phyloP scores from a whole-genome alignment of 2,329 filamentous ascomycete genomes.

The Calycina herbarum region DNA sequence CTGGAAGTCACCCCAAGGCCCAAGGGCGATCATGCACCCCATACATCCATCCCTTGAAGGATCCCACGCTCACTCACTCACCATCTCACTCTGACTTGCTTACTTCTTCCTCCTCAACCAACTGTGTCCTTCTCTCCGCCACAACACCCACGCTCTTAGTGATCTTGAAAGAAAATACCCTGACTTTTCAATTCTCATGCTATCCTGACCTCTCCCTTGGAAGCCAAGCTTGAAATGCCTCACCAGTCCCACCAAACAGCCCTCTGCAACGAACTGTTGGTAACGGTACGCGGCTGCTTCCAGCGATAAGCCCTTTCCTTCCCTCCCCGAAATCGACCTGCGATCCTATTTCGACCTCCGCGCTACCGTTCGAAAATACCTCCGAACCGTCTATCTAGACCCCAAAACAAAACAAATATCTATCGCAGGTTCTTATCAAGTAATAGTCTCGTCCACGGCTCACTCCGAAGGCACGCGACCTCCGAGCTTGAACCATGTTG shows the following conservation, averaged over 20 bases:
- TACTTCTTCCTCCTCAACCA: background rate
- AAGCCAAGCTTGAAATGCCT: slow-evolving; percentile 22
- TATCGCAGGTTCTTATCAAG: slow-evolving; percentile 19
- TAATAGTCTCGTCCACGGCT: slow-evolving; percentile 22
- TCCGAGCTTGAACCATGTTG: slow-evolving; percentile 27
- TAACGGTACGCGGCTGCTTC: slow-evolving; percentile 17
- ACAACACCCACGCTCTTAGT: background rate
- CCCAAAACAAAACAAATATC: background rate
- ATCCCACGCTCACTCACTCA: background rate
- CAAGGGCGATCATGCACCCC: slow-evolving; percentile 2
- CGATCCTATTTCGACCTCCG: background rate
- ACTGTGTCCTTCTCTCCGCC: background rate
- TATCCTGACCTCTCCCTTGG: background rate
- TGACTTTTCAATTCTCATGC: background rate
- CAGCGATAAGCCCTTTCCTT: slow-evolving; percentile 17
- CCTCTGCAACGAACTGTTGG: slow-evolving; percentile 20
- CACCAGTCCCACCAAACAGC: slow-evolving; percentile 22
- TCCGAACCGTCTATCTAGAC: background rate
- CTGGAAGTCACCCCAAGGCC: background rate
- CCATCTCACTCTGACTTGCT: background rate
- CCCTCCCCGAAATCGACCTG: background rate
- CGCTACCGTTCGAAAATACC: background rate
- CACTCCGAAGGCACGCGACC: slow-evolving; percentile 20
- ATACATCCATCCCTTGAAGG: background rate
- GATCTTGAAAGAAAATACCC: background rate